phyloP scores from a whole-genome alignment of 2,329 filamentous ascomycete genomes.

The Fusarium pseudoanthophilum region DNA sequence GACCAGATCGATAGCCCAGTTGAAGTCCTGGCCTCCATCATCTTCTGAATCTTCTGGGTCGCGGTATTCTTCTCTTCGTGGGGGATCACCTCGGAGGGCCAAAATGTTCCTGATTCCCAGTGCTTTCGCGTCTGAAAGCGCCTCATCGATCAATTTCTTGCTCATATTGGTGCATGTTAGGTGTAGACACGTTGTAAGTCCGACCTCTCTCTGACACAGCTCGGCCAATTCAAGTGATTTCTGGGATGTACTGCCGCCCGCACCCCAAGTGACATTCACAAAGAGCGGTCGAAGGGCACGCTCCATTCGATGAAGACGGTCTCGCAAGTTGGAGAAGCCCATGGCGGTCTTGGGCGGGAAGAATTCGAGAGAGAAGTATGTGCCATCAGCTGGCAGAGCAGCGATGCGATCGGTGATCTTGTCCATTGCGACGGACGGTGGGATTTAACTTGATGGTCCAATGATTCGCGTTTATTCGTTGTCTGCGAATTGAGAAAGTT shows the following conservation, averaged over 20 bases:
- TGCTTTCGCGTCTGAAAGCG: slow-evolving; percentile 88
- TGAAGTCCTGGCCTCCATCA: slow-evolving; percentile 79
- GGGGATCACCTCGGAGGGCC: slow-evolving; percentile 90
- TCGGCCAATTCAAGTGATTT: slow-evolving; percentile 96
- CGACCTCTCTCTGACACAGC: slow-evolving; percentile 90
- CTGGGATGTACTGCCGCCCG: slow-evolving; percentile 88
- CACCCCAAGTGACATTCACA: slow-evolving; percentile 98
- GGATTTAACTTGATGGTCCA: neutral
- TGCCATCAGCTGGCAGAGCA: slow-evolving; percentile 81
- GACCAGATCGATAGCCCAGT: slow-evolving; percentile 89
- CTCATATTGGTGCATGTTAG: slow-evolving; percentile 99
- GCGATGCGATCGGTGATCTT: slow-evolving; percentile 96
- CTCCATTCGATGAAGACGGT: slow-evolving; percentile 94
- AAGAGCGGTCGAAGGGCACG: slow-evolving; percentile 91
- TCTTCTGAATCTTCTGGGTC: slow-evolving; percentile 67
- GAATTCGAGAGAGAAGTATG: slow-evolving; percentile 98
- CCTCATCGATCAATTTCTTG: slow-evolving; percentile 83
- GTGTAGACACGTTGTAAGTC: slow-evolving; percentile 93
- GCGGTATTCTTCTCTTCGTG: slow-evolving; percentile 87
- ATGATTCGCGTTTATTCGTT: neutral
- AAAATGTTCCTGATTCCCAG: slow-evolving; percentile 94
- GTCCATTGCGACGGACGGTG: slow-evolving; percentile 65
- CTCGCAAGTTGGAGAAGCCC: slow-evolving; percentile 93
- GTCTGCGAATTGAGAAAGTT: neutral
- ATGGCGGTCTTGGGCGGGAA: slow-evolving; percentile 98